Percentiles rank a stretch among this genome's conserved stretches.
These are phyloP conservation scores for Rhizophlyctis rosea DNA, from an alignment of 192 early-diverging fungal species.

Conservation along the genomic window DNA sequence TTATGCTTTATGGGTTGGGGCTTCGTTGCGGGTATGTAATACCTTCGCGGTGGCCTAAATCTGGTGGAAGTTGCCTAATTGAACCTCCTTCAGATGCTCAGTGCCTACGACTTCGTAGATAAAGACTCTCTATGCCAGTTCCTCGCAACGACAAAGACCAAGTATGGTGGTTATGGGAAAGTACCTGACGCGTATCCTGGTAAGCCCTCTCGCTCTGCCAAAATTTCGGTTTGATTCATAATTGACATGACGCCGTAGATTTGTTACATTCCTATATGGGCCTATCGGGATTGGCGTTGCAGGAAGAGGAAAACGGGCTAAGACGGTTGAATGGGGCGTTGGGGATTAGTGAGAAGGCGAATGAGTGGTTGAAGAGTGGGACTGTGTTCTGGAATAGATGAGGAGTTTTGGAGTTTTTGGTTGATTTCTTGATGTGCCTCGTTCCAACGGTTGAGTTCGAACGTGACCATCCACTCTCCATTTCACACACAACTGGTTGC, in stretches of 20 bases:
- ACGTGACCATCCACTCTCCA: no score
- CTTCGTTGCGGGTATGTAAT: constrained; percentile 55
- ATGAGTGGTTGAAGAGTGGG: no score
- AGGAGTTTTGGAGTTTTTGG: no score
- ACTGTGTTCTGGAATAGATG: no score
- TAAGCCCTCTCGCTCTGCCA: no score
- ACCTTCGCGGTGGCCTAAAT: not conserved
- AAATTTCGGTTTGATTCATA: not conserved
- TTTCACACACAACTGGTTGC: no score
- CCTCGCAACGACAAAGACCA: constrained; percentile 56
- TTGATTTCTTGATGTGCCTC: no score
- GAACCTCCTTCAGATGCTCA: constrained; percentile 49
- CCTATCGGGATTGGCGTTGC: constrained; percentile 57
- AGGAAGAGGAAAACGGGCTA: no score
- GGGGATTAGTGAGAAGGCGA: no score
- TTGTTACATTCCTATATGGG: constrained; percentile 83
- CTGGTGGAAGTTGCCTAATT: constrained; percentile 14
- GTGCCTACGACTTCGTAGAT: constrained; percentile 58
- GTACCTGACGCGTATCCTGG: constrained; percentile 51
- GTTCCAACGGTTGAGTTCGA: no score
- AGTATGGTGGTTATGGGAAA: constrained; percentile 68
- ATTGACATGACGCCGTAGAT: constrained; percentile 47
- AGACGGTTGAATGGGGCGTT: no score
- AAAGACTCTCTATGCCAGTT: constrained; percentile 51
- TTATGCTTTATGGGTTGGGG: constrained; percentile 98